Evolutionary conservation across 2,329 filamentous ascomycete species (phyloP), one percentile per base, ranked within the genome.

Genomic region (Paecilomyces fulvus): DNA sequence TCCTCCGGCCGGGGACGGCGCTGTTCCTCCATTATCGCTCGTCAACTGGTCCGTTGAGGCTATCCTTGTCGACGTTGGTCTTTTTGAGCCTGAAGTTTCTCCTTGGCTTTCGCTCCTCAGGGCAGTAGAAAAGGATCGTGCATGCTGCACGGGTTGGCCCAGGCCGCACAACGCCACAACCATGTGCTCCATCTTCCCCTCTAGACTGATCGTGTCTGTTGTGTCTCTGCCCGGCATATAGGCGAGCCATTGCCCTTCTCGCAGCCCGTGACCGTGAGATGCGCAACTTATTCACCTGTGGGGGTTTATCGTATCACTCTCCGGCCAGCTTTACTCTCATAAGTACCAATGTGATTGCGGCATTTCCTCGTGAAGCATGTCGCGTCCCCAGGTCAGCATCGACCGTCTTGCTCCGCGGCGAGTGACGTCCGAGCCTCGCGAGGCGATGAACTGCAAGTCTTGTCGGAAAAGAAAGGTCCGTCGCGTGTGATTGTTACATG

Each of bases 361-460:
- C 21, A 2, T 17, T 30, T 30, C 21, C 17, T 33, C 21, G 55
- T 55, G 30, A 51, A 60, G 59, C 69, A 87, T 90, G 80, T 83
- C 87, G 61, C 83, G 89, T 66, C 87, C 87, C 28, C 87, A 89
- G 76, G 86, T 92, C 66, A 87, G 88, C 70, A 92, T 92, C 71
- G 87, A 92, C 74, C 84, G 89, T 59, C 77, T 92, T 62, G 87
- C 88, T 25, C 80, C 85, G 55, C 84, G 87, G 60, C 84, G 87
- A 48, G 78, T 84, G 73, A 85, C 81, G 72, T 87, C 83, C 65
- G 88, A 94, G 71, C 89, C 88, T 46, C 85, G 88, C 66, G 90
- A 95, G 78, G 89, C 88, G 31, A 95, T 95, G 90, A 95, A 95
- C 73, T 95, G 90, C 83, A 95, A 95, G 74, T 94, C 89, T 56